Percentiles rank a stretch among this genome's conserved stretches.
Conservation (phyloP, 2,329 filamentous ascomycete species). For the Cladosporium sphaerospermum region DNA sequence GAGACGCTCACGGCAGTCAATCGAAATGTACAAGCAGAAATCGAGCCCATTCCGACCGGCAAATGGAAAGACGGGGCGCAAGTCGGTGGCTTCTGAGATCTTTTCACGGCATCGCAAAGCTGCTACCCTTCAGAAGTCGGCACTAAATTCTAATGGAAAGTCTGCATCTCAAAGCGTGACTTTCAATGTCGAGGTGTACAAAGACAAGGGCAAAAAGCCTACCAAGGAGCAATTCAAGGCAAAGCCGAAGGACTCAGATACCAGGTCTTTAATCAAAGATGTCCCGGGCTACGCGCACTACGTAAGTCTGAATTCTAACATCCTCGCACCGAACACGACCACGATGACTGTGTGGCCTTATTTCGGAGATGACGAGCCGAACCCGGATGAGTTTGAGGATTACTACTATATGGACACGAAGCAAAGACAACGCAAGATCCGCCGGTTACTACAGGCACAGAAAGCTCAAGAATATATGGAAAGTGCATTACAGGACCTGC, state of each 20-base stretch:
- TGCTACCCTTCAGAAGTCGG: neutral
- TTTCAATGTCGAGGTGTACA: conserved; percentile 1
- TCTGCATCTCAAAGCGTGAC: neutral
- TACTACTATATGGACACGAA: conserved; percentile 27
- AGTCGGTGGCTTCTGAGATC: neutral
- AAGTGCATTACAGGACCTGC: conserved; percentile 30
- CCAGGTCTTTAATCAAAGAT: conserved; percentile 13
- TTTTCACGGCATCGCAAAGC: neutral
- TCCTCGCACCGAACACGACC: conserved; percentile 37
- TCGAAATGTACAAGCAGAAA: neutral
- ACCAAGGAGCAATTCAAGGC: no score
- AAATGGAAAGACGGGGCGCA: neutral
- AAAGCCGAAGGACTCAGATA: neutral
- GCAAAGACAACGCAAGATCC: conserved; percentile 26
- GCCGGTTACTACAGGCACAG: conserved; percentile 31
- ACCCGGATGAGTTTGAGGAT: conserved; percentile 25
- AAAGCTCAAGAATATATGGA: conserved; percentile 32
- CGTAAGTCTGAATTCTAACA: conserved; percentile 35
- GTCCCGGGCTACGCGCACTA: conserved; percentile 37
- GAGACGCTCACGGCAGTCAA: conserved; percentile 17
- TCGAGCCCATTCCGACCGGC: no score
- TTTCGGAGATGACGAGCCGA: conserved; percentile 30
- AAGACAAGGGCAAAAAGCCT: neutral
- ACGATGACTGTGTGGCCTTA: conserved; percentile 38
- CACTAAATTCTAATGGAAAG: neutral